These are phyloP conservation scores for Luffa acutangula DNA, from an alignment of 306 rosid genomes.

Conservation along the genomic window DNA sequence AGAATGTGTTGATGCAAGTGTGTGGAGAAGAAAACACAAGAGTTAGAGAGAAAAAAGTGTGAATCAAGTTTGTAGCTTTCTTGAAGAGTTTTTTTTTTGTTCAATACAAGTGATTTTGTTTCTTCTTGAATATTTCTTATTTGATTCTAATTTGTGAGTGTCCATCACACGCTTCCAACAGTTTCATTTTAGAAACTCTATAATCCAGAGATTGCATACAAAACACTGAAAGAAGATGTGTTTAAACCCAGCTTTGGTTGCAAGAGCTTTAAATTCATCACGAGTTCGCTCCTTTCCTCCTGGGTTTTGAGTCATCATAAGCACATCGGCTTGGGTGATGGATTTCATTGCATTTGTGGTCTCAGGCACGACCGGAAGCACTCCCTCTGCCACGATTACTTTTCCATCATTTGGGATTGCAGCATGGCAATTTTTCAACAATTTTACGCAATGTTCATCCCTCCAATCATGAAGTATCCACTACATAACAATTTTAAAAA, in stretches of 20 bases:
- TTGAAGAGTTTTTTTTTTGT: too few species aligned
- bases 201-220: constrained; percentile 25
- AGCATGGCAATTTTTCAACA: constrained; percentile 37
- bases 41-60: too few species aligned
- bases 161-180: too few species aligned
- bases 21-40: too few species aligned
- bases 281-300: constrained; percentile 47
- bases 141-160: too few species aligned
- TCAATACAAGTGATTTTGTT: too few species aligned
- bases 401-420: constrained; percentile 42
- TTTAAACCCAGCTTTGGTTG: constrained; percentile 34
- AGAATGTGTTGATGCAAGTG: too few species aligned
- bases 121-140: too few species aligned
- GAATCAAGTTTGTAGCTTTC: too few species aligned
- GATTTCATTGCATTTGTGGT: constrained; percentile 8
- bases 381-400: constrained; percentile 32
- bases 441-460: constrained; percentile 22
- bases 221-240: constrained; percentile 27
- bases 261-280: constrained; percentile 30
- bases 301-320: constrained; percentile 36
- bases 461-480: constrained; percentile 31
- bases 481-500: constrained; percentile 3
- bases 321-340: constrained; percentile 15
- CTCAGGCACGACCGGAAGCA: constrained; percentile 26
- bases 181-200: constrained; percentile 41